Evolutionary conservation across 148 eudicot species (phyloP).

Genomic region (Chenopodium album): DNA sequence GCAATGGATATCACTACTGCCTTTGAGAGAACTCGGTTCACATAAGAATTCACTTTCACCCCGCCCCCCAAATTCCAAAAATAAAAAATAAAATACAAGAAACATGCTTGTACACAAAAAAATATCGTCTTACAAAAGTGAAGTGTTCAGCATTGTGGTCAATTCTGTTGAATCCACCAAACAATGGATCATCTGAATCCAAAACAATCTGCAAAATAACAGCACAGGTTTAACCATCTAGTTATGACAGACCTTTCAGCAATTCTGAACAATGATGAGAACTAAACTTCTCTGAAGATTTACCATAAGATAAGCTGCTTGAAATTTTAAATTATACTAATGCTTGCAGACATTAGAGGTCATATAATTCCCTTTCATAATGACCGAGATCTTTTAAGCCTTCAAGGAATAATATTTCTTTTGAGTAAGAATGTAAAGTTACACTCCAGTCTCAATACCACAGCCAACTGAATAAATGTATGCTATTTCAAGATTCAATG

Average conservation of each 20-base stretch:
- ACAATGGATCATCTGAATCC: slow-evolving; percentile 72
- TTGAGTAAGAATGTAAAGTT: neutral
- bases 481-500: no score
- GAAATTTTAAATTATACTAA: no score
- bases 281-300: no score
- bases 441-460: neutral
- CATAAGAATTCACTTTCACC: neutral
- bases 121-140: slow-evolving; percentile 53
- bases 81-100: no score
- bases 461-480: no score
- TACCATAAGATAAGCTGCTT: no score
- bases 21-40: neutral
- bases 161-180: slow-evolving; percentile 84
- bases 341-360: no score
- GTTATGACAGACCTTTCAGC: neutral
- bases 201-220: slow-evolving; percentile 61
- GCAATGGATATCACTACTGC: neutral
- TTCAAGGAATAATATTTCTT: neutral
- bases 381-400: neutral
- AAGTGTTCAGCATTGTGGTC: slow-evolving; percentile 68
- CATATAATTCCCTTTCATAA: neutral
- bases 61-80: no score
- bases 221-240: slow-evolving; percentile 1
- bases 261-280: no score
- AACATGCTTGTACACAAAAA: neutral